Percentiles rank a stretch among this genome's conserved stretches.
Conservation (phyloP, 176 grass and related monocot genomes). For the Miscanthus lutarioriparius region DNA sequence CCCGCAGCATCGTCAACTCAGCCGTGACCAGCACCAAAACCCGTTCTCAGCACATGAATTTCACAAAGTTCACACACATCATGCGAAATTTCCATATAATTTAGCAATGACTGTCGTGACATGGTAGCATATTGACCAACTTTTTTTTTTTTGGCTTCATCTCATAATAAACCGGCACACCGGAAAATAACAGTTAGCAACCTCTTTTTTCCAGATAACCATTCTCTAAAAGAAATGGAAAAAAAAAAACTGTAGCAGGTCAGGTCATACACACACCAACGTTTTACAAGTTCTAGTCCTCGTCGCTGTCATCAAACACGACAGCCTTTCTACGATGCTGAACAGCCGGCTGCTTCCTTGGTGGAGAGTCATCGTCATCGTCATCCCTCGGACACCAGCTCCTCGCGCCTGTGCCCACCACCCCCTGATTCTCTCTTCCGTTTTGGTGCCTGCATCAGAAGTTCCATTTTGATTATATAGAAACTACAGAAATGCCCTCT, state of each 20-base stretch:
- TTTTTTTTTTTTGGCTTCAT: not conserved
- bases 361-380: slow-evolving; percentile 68
- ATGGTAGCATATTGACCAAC: not conserved
- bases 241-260: not conserved
- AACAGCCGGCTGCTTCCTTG: slow-evolving; percentile 52
- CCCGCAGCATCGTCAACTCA: too few relatives aligned
- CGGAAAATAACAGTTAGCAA: not conserved
- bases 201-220: not conserved
- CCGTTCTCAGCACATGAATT: too few relatives aligned
- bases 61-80: not conserved
- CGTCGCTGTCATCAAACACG: slow-evolving; percentile 87
- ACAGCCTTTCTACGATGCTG: slow-evolving; percentile 62
- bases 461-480: not conserved
- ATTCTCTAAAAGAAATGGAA: not conserved
- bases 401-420: slow-evolving; percentile 61
- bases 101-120: not conserved
- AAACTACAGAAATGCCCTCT: not conserved
- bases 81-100: not conserved
- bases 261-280: not conserved
- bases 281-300: slow-evolving; percentile 43
- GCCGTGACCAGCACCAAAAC: too few relatives aligned
- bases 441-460: slow-evolving; percentile 53
- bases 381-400: slow-evolving; percentile 56
- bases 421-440: slow-evolving; percentile 59
- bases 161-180: not conserved